Evolutionary conservation across 306 rosid genomes (phyloP).

Genomic region (Elaeagnus macrophylla): DNA sequence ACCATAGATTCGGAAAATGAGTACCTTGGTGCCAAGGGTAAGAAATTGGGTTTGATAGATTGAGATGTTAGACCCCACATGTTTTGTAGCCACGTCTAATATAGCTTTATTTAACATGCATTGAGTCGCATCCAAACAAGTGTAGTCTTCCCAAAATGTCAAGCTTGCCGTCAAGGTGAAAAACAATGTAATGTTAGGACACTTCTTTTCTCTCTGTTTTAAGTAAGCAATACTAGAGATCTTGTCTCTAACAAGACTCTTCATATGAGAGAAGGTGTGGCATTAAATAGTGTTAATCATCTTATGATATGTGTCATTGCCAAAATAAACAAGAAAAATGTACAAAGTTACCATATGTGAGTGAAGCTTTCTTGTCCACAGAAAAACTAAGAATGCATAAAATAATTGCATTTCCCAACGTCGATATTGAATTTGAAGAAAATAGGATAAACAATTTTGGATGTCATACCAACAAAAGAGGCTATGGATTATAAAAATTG

Average conservation of each 20-base stretch:
- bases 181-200: constrained; percentile 3
- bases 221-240: neutral
- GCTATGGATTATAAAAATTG: too few relatives aligned
- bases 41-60: constrained; percentile 45
- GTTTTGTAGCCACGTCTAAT: constrained; percentile 42
- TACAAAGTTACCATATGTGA: too few relatives aligned
- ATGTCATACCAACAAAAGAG: too few relatives aligned
- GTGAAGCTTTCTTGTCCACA: too few relatives aligned
- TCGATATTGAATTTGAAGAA: too few relatives aligned
- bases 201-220: neutral
- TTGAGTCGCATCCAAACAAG: constrained; percentile 80
- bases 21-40: constrained; percentile 64
- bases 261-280: neutral
- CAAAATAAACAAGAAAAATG: too few relatives aligned
- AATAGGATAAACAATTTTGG: too few relatives aligned
- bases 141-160: constrained; percentile 85
- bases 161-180: constrained; percentile 54
- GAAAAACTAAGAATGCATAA: too few relatives aligned
- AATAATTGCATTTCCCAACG: too few relatives aligned
- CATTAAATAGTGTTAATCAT: too few relatives aligned
- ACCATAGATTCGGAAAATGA: neutral
- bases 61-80: constrained; percentile 34
- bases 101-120: constrained; percentile 67
- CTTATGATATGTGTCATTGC: too few relatives aligned
- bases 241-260: too few relatives aligned